Evolutionary conservation across 2,329 filamentous ascomycete genomes (phyloP).

Genomic region (Colletotrichum falcatum): DNA sequence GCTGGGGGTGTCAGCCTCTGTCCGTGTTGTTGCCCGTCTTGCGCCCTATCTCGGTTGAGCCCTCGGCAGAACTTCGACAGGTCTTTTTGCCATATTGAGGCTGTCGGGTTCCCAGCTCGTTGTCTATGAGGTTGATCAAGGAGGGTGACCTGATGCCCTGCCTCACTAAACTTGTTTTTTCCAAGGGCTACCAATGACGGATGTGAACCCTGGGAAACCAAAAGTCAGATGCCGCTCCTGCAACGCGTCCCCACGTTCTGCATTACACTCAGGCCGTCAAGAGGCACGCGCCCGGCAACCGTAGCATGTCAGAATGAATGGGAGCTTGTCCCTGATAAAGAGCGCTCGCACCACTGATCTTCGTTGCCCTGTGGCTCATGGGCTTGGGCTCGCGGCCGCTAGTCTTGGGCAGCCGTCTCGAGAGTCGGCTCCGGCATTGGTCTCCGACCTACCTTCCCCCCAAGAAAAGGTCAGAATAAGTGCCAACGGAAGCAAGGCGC

Average conservation of each 20-base stretch:
- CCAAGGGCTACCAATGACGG: neutral
- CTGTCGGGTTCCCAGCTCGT: neutral
- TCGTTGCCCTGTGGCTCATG: neutral
- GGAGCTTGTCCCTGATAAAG: neutral
- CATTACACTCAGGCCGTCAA: neutral
- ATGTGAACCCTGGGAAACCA: constrained; percentile 4
- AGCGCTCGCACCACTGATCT: too few relatives aligned
- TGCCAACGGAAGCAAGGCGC: neutral
- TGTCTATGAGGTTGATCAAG: neutral
- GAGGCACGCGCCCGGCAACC: constrained; percentile 3
- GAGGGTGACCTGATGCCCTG: neutral
- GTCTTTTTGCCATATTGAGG: neutral
- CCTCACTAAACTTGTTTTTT: neutral
- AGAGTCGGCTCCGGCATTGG: constrained; percentile 6
- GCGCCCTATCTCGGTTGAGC: too few relatives aligned
- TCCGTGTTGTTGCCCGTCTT: neutral
- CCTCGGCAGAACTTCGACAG: neutral
- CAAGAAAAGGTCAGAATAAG: neutral
- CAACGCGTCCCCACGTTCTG: constrained; percentile 4
- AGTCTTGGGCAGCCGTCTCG: too few relatives aligned
- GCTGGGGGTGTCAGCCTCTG: too few relatives aligned
- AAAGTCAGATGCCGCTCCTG: neutral
- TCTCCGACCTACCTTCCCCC: neutral
- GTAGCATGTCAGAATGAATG: neutral
- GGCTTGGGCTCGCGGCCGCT: neutral